phyloP scores from a whole-genome alignment of 2,329 filamentous ascomycete genomes.

The Phaeosphaeriaceae sp. region DNA sequence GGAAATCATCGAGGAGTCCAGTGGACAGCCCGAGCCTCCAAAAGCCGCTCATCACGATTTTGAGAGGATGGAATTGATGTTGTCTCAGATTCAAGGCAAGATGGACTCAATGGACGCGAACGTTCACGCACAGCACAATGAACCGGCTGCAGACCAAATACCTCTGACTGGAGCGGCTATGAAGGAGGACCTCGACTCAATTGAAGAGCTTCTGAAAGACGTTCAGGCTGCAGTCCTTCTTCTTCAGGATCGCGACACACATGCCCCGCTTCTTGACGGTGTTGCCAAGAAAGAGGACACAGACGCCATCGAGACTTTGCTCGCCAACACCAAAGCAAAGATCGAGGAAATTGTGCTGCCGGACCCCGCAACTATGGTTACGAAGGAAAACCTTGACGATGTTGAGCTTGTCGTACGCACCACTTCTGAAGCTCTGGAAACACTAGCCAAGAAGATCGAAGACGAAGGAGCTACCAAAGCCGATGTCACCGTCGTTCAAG shows the following conservation, averaged over 20 bases:
- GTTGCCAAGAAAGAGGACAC: slow-evolving; percentile 81
- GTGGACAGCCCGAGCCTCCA: slow-evolving; percentile 52
- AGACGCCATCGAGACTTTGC: slow-evolving; percentile 86
- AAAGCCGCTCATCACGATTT: slow-evolving; percentile 75
- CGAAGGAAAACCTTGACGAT: slow-evolving; percentile 66
- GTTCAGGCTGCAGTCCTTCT: slow-evolving; percentile 65
- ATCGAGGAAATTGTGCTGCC: slow-evolving; percentile 78
- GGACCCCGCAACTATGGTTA: slow-evolving; percentile 73
- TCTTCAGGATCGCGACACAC: slow-evolving; percentile 37
- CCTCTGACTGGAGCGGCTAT: slow-evolving; percentile 51
- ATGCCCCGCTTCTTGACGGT: slow-evolving; percentile 53
- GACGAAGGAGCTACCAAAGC: slow-evolving; percentile 75
- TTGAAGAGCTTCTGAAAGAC: slow-evolving; percentile 59
- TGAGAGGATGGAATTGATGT: slow-evolving; percentile 83
- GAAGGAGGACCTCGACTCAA: slow-evolving; percentile 59
- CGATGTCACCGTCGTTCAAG: slow-evolving; percentile 78
- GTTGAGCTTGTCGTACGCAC: slow-evolving; percentile 76
- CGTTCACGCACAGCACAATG: slow-evolving; percentile 51
- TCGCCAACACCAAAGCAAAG: slow-evolving; percentile 87
- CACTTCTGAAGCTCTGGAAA: slow-evolving; percentile 75
- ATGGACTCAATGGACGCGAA: slow-evolving; percentile 76
- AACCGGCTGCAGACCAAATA: slow-evolving; percentile 45
- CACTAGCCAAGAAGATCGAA: slow-evolving; percentile 72
- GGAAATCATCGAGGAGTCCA: slow-evolving; percentile 26
- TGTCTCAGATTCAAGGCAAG: slow-evolving; percentile 83